phyloP scores from a whole-genome alignment of 176 grass and related monocot species.

The Rhynchospora tenuis region DNA sequence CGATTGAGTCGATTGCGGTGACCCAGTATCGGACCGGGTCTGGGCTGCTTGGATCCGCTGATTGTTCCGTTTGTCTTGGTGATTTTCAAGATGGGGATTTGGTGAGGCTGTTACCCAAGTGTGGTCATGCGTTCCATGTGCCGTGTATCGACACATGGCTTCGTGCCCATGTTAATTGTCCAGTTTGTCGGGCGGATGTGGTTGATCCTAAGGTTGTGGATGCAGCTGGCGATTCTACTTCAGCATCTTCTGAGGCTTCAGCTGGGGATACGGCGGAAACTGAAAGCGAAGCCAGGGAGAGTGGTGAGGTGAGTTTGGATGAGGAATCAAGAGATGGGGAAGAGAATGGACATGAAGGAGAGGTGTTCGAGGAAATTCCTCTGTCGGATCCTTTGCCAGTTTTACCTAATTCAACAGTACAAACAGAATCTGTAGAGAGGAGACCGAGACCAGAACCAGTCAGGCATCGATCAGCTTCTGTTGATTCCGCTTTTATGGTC shows the following conservation, averaged over 20 bases:
- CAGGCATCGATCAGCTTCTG: constrained; percentile 33
- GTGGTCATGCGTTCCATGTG: constrained; percentile 81
- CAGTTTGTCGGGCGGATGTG: constrained; percentile 65
- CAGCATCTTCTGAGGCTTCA: not conserved
- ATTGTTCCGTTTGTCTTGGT: constrained; percentile 76
- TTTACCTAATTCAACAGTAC: not conserved
- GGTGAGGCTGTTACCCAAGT: constrained; percentile 81
- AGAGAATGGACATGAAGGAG: constrained; percentile 1
- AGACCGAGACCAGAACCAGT: not conserved
- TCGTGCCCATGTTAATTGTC: constrained; percentile 69
- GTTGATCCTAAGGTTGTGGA: constrained; percentile 8
- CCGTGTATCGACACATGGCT: constrained; percentile 91
- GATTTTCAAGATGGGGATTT: constrained; percentile 83
- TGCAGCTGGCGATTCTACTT: not conserved
- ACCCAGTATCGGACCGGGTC: constrained; percentile 17
- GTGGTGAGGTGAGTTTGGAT: constrained; percentile 7
- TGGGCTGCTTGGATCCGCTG: constrained; percentile 31
- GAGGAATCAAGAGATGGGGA: not conserved
- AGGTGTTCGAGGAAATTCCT: not conserved
- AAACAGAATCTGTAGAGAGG: not conserved
- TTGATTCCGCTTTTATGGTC: constrained; percentile 29
- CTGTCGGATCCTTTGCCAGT: constrained; percentile 3
- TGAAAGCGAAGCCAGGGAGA: not conserved
- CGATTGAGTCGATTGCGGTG: constrained; percentile 38
- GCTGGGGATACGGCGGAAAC: not conserved